Conservation (phyloP, 768 basidiomycete genomes). For the Pilatotrama ljubarskyi region DNA sequence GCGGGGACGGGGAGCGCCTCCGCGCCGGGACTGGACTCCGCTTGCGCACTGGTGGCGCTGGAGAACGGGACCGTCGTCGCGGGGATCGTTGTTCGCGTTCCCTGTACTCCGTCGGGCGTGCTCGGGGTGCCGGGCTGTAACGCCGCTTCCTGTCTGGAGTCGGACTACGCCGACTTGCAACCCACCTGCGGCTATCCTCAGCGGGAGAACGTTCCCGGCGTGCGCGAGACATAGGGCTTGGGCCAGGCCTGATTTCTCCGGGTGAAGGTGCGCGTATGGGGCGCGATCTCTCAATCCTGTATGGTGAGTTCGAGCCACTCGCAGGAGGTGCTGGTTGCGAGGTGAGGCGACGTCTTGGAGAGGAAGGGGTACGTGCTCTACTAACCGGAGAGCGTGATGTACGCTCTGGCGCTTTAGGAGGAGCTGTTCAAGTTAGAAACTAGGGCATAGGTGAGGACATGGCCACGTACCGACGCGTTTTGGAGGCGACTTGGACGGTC, state of each 20-base stretch:
- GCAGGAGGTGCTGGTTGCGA: slow-evolving; percentile 11
- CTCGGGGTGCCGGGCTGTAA: slow-evolving; percentile 2
- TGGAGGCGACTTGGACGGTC: slow-evolving; percentile 27
- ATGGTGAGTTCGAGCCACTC: slow-evolving; percentile 16
- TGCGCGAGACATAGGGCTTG: slow-evolving; percentile 15
- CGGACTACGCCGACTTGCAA: slow-evolving; percentile 11
- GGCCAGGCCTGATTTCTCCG: slow-evolving; percentile 13
- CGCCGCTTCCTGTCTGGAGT: slow-evolving; percentile 21
- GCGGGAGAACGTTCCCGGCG: slow-evolving; percentile 11
- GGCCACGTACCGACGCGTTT: slow-evolving; percentile 23
- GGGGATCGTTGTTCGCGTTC: slow-evolving; percentile 14
- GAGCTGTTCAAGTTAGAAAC: slow-evolving; percentile 4
- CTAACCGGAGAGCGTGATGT: slow-evolving; percentile 9
- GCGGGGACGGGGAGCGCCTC: background rate
- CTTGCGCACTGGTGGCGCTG: slow-evolving; percentile 4
- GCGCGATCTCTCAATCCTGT: slow-evolving; percentile 14
- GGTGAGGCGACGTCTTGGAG: slow-evolving; percentile 5
- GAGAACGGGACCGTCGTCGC: slow-evolving; percentile 12
- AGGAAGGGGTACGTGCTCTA: slow-evolving; percentile 16
- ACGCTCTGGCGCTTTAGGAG: background rate
- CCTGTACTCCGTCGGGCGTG: slow-evolving; percentile 2
- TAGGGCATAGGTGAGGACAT: background rate
- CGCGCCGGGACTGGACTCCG: slow-evolving; percentile 1
- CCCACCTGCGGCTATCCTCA: slow-evolving; percentile 2
- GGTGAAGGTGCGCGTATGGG: slow-evolving; percentile 10